Conservation (phyloP, 202 grass and related monocot species). For the Cymbopogon flexuosus region DNA sequence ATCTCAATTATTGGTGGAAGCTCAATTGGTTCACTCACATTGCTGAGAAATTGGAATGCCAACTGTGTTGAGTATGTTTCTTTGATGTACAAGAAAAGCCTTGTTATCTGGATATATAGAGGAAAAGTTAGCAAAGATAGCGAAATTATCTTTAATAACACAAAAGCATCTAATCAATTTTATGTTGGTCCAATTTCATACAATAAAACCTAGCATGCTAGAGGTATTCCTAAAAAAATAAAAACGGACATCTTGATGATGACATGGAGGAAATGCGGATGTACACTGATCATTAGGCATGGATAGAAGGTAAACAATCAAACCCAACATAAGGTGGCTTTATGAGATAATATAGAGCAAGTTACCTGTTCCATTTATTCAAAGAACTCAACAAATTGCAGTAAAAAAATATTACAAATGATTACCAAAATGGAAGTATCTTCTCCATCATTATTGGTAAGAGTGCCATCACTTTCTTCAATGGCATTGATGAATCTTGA, state of each 20-base stretch:
- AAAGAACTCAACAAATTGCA: conserved; percentile 31
- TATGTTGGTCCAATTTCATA: neutral
- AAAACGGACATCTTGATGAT: neutral
- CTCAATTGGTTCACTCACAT: conserved; percentile 54
- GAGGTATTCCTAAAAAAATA: neutral
- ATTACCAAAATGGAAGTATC: conserved; percentile 87
- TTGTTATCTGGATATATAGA: conserved; percentile 65
- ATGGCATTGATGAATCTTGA: conserved; percentile 60
- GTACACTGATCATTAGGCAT: neutral
- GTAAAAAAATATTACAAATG: conserved; percentile 7
- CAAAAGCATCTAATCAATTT: neutral
- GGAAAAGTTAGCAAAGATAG: conserved; percentile 35
- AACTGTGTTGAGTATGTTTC: conserved; percentile 76
- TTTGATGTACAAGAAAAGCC: conserved; percentile 89
- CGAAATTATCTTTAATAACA: neutral
- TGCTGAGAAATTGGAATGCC: conserved; percentile 84
- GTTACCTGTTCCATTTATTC: conserved; percentile 16
- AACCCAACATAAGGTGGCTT: neutral
- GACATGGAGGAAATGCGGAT: neutral
- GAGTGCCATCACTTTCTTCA: conserved; percentile 61
- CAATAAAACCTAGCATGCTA: neutral
- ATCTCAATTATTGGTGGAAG: conserved; percentile 1
- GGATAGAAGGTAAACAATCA: neutral
- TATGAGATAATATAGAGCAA: conserved; percentile 29
- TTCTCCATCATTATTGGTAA: conserved; percentile 42